Conservation (phyloP, 345 rosid genomes). For the Acer negundo region DNA sequence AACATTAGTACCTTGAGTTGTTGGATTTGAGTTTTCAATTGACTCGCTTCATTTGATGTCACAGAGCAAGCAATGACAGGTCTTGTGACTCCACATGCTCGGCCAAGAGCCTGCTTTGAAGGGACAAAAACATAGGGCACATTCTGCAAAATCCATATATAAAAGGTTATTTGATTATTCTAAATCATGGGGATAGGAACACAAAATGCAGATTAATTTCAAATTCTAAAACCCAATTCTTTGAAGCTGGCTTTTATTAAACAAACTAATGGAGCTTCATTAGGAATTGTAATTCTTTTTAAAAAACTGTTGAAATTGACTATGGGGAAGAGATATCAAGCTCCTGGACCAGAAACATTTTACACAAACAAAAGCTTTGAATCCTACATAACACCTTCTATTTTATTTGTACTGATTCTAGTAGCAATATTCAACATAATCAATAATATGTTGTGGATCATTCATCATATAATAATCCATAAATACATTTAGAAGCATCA, state of each 20-base stretch:
- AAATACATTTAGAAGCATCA: background rate
- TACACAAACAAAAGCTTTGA: background rate
- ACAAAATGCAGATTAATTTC: background rate
- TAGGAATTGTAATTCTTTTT: background rate
- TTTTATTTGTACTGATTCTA: background rate
- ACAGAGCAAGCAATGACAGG: slow-evolving; percentile 93
- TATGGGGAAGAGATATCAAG: background rate
- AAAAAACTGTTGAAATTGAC: background rate
- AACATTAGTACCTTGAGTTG: slow-evolving; percentile 64
- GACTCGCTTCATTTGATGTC: slow-evolving; percentile 82
- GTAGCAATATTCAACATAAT: background rate
- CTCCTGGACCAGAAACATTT: background rate
- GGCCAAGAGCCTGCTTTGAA: slow-evolving; percentile 92
- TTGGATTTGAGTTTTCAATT: slow-evolving; percentile 81
- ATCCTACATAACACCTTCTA: background rate
- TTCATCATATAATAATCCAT: background rate
- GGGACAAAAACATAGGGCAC: slow-evolving; percentile 99
- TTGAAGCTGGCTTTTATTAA: background rate
- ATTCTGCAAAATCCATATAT: slow-evolving; percentile 54
- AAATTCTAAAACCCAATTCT: background rate
- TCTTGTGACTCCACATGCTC: slow-evolving; percentile 98
- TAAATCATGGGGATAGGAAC: background rate
- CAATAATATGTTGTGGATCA: too few species aligned
- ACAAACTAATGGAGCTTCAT: background rate
- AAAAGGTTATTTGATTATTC: background rate